Percentiles rank a stretch among this genome's conserved stretches.
Evolutionary conservation across 352 stramenopile species (phyloP).

Genomic region (Globisporangium splendens): DNA sequence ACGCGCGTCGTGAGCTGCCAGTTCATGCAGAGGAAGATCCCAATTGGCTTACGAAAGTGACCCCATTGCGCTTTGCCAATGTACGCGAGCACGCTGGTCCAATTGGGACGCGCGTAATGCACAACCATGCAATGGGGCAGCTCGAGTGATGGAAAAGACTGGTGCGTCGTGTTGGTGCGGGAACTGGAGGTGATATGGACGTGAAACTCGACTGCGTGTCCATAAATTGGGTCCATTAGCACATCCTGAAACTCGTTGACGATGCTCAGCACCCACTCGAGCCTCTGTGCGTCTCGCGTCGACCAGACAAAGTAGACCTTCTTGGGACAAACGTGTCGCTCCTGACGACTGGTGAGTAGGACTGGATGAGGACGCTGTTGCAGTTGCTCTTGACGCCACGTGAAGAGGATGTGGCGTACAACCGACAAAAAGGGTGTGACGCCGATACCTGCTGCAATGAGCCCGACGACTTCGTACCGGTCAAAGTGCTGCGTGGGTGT

Average conservation of each 20-base stretch:
- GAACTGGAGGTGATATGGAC: slow-evolving; percentile 8
- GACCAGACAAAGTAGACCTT: slow-evolving; percentile 27
- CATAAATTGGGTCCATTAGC: slow-evolving; percentile 2
- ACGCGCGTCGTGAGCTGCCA: slow-evolving; percentile 17
- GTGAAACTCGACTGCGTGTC: slow-evolving; percentile 10
- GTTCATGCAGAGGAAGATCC: slow-evolving; percentile 25
- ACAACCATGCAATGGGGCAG: slow-evolving; percentile 3
- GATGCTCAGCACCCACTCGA: slow-evolving; percentile 18
- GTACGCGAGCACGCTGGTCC: slow-evolving; percentile 3
- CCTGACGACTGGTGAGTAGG: not conserved
- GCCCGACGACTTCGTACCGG: slow-evolving; percentile 27
- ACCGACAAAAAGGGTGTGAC: slow-evolving; percentile 44
- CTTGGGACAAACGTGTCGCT: not conserved
- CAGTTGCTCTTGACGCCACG: slow-evolving; percentile 10
- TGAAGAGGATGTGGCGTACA: slow-evolving; percentile 36
- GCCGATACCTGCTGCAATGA: slow-evolving; percentile 35
- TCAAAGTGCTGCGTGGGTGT: slow-evolving; percentile 19
- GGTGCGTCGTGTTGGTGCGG: not conserved
- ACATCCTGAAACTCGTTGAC: slow-evolving; percentile 30
- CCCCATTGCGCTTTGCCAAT: not conserved
- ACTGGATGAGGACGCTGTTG: not conserved
- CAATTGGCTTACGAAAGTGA: not conserved
- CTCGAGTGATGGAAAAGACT: not conserved
- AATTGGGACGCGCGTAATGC: slow-evolving; percentile 12
- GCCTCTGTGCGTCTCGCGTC: slow-evolving; percentile 14